Conservation (phyloP, 768 basidiomycete species). For the Holtermanniella nyarrowii region DNA sequence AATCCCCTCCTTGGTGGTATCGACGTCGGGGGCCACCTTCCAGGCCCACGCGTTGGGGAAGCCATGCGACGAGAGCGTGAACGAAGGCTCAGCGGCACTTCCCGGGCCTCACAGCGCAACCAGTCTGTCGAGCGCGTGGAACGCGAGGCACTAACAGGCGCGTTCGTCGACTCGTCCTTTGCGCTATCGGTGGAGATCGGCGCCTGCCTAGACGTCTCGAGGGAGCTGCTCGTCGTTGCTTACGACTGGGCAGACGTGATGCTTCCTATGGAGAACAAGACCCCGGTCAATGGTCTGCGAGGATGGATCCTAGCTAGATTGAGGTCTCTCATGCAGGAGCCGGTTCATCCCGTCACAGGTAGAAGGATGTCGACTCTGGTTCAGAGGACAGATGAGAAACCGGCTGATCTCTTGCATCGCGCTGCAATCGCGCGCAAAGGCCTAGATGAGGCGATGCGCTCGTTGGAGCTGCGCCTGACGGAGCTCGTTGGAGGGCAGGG, state of each 20-base stretch:
- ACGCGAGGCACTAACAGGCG: background rate
- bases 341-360: background rate
- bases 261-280: background rate
- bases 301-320: background rate
- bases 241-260: background rate
- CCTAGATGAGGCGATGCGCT: conserved; percentile 3
- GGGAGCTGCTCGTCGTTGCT: background rate
- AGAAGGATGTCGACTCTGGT: background rate
- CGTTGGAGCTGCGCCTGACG: conserved; percentile 3
- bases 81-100: background rate
- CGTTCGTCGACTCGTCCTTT: background rate
- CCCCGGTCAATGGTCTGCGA: background rate
- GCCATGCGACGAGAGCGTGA: conserved; percentile 12
- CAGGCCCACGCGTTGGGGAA: conserved; percentile 26
- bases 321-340: background rate
- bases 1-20: conserved; percentile 29
- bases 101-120: background rate
- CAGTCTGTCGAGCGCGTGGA: background rate
- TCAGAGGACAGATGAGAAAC: no score
- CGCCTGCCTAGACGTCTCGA: background rate
- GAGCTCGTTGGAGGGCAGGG: conserved; percentile 4
- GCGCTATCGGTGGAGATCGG: background rate
- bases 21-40: conserved; percentile 16
- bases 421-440: background rate
- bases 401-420: no score